A percentile compares a stretch with the other conserved stretches of the same genome.
These are phyloP conservation scores for Aspergillus haitiensis DNA, from an alignment of 495 filamentous ascomycete genomes.

Conservation along the genomic window DNA sequence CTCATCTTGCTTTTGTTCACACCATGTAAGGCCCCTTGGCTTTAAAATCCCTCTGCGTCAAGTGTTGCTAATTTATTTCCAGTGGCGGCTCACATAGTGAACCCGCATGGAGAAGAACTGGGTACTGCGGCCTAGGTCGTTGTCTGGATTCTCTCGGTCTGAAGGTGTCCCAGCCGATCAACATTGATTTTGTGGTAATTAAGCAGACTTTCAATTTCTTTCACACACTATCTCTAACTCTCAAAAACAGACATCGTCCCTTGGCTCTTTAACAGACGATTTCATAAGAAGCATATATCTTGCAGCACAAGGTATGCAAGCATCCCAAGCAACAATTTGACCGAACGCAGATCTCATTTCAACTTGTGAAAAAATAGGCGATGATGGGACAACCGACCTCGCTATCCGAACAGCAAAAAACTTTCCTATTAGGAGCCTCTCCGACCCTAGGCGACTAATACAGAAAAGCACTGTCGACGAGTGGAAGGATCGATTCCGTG, in stretches of 20 bases:
- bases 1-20: conserved; percentile 74
- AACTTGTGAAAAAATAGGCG: conserved; percentile 41
- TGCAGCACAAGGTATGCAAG: conserved; percentile 65
- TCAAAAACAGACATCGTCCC: conserved; percentile 63
- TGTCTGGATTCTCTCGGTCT: conserved; percentile 60
- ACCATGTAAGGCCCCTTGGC: conserved; percentile 52
- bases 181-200: conserved; percentile 62
- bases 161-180: conserved; percentile 42
- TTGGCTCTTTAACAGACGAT: conserved; percentile 69
- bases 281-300: conserved; percentile 72
- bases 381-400: conserved; percentile 59
- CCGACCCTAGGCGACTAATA: conserved; percentile 20
- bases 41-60: background rate
- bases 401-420: conserved; percentile 43
- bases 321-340: background rate
- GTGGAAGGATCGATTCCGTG: conserved; percentile 57
- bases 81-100: conserved; percentile 57
- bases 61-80: background rate
- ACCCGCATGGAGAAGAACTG: conserved; percentile 60
- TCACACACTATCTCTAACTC: conserved; percentile 14
- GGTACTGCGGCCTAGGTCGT: conserved; percentile 66
- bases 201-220: background rate
- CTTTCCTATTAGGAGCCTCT: conserved; percentile 18
- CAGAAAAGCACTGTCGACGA: conserved; percentile 33
- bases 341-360: conserved; percentile 4